These are phyloP conservation scores for Apiotrichum domesticum DNA, from an alignment of 1,284 basidiomycete genomes.

Conservation along the genomic window DNA sequence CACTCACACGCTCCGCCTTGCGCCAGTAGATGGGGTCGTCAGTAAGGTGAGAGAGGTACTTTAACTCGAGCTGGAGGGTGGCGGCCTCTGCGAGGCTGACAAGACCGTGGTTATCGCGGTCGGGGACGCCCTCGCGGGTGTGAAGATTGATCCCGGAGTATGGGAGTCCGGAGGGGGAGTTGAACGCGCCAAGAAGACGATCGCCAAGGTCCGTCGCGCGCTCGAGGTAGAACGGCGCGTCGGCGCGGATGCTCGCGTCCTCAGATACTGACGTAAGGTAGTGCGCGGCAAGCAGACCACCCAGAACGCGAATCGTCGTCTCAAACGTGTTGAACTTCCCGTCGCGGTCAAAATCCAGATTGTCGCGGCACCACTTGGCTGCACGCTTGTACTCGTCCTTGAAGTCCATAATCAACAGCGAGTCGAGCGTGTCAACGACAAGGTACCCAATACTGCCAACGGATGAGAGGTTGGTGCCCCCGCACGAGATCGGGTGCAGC, in stretches of 20 bases:
- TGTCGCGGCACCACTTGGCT: conserved; percentile 65
- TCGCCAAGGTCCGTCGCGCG: conserved; percentile 75
- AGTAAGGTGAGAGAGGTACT: conserved; percentile 76
- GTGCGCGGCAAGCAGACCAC: conserved; percentile 76
- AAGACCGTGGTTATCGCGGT: conserved; percentile 59
- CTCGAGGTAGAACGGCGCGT: conserved; percentile 64
- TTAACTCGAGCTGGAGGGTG: conserved; percentile 81
- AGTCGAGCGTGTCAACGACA: conserved; percentile 75
- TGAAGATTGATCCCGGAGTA: conserved; percentile 71
- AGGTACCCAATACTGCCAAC: conserved; percentile 80
- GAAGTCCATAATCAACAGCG: conserved; percentile 78
- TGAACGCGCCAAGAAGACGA: conserved; percentile 76
- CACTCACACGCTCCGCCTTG: conserved; percentile 62
- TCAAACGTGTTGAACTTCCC: conserved; percentile 87
- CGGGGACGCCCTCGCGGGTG: conserved; percentile 58
- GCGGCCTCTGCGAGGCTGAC: conserved; percentile 78
- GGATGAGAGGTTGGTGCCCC: conserved; percentile 67
- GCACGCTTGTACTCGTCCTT: conserved; percentile 72
- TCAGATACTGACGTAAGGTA: conserved; percentile 52
- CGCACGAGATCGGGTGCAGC: conserved; percentile 70
- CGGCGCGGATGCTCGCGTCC: conserved; percentile 47
- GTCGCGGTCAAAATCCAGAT: conserved; percentile 70
- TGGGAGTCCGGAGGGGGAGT: conserved; percentile 75
- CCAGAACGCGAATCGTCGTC: conserved; percentile 75
- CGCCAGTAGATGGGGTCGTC: conserved; percentile 74